phyloP scores from a whole-genome alignment of 768 basidiomycete genomes.

The Suillus subaureus region DNA sequence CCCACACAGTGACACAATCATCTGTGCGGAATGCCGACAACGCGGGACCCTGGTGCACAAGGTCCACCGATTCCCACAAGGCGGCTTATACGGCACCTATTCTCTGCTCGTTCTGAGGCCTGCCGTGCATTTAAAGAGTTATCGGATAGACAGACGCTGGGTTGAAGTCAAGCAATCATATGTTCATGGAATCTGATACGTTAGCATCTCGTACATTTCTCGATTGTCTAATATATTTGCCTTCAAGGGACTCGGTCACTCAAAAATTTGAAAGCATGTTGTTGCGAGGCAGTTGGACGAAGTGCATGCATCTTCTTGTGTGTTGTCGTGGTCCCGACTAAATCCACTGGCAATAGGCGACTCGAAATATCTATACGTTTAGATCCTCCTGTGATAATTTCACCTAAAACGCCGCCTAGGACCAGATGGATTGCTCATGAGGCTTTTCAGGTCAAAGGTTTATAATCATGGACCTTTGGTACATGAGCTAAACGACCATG shows the following conservation, averaged over 20 bases:
- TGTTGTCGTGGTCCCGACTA: no score
- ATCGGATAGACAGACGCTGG: neutral
- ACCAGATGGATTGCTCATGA: no score
- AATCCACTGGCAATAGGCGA: no score
- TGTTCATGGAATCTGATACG: neutral
- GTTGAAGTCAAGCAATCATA: neutral
- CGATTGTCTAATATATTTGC: neutral
- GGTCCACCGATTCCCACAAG: slow-evolving; percentile 22
- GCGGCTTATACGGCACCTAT: slow-evolving; percentile 33
- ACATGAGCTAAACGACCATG: no score
- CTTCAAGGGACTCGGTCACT: neutral
- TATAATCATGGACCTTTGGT: no score
- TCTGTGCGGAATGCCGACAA: neutral
- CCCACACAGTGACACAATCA: no score
- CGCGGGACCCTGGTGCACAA: neutral
- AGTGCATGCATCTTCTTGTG: no score
- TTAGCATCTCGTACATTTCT: neutral
- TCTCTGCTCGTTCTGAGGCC: slow-evolving; percentile 36
- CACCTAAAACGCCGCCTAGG: no score
- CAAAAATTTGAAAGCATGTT: neutral
- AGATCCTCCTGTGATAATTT: no score
- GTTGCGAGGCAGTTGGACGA: neutral
- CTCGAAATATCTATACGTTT: no score
- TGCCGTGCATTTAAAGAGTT: neutral
- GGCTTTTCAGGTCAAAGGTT: no score